Conservation (phyloP, 768 basidiomycete genomes). For the Agaricus sinodeliciosus region DNA sequence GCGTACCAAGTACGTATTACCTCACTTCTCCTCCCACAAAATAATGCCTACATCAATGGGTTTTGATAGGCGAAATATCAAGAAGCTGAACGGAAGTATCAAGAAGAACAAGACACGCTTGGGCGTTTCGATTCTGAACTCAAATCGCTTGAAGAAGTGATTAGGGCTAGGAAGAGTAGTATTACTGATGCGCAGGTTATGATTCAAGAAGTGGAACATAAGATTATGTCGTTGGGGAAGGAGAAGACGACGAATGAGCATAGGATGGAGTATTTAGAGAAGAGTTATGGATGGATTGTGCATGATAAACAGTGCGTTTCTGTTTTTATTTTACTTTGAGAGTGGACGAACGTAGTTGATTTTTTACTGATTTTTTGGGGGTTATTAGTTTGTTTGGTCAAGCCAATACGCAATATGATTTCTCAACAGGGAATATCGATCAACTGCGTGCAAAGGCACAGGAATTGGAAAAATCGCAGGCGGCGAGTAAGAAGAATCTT, state of each 20-base stretch:
- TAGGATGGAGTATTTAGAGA: constrained; percentile 60
- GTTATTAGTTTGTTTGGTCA: constrained; percentile 73
- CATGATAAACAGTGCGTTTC: constrained; percentile 77
- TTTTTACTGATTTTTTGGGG: constrained; percentile 3
- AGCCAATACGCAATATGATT: constrained; percentile 76
- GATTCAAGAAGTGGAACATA: constrained; percentile 58
- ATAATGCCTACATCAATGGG: no score
- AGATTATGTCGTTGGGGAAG: constrained; percentile 61
- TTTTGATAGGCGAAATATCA: constrained; percentile 44
- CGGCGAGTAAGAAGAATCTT: constrained; percentile 90
- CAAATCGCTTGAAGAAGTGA: constrained; percentile 70
- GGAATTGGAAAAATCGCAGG: constrained; percentile 73
- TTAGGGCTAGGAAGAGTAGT: constrained; percentile 75
- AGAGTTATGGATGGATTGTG: constrained; percentile 80
- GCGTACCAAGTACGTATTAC: constrained; percentile 36
- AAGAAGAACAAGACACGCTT: constrained; percentile 83
- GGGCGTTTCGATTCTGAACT: constrained; percentile 87
- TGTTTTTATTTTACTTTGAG: neutral
- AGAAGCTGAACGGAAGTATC: constrained; percentile 63
- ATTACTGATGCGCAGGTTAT: constrained; percentile 61
- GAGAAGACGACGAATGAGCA: constrained; percentile 55
- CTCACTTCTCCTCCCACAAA: no score
- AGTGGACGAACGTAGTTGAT: neutral
- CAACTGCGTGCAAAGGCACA: constrained; percentile 55
- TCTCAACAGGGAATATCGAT: constrained; percentile 54